Conservation (phyloP, 108 stramenopile genomes). For the Epithemia pelagica region DNA sequence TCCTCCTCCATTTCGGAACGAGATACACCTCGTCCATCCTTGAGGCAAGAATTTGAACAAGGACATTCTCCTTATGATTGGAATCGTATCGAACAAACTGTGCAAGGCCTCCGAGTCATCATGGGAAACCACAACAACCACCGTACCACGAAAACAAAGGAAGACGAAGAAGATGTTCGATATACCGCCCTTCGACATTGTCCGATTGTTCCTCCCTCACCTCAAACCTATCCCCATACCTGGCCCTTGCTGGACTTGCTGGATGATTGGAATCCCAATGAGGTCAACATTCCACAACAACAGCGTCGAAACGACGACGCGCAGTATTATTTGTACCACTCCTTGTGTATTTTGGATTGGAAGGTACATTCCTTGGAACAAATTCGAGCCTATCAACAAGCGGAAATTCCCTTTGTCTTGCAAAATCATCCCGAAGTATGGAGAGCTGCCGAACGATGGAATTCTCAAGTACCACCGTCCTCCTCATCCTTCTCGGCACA, state of each 20-base stretch:
- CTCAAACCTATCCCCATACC: constrained; percentile 65
- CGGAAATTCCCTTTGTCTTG: constrained; percentile 88
- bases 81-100: neutral
- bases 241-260: constrained; percentile 70
- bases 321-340: constrained; percentile 35
- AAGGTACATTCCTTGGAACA: constrained; percentile 28
- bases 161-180: neutral
- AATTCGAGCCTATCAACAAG: constrained; percentile 40
- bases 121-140: too few species aligned
- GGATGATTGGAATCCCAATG: constrained; percentile 60
- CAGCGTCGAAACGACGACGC: neutral
- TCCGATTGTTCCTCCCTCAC: constrained; percentile 62
- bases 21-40: neutral
- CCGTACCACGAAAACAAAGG: too few species aligned
- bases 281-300: constrained; percentile 15
- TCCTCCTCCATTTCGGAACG: neutral
- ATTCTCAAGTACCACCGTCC: neutral
- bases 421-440: constrained; percentile 71
- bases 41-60: neutral
- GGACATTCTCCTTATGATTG: neutral
- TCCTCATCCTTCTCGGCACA: neutral
- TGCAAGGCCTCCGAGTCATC: constrained; percentile 1
- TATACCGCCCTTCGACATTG: constrained; percentile 48
- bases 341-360: constrained; percentile 67
- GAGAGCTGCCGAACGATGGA: constrained; percentile 73